Percentiles rank a stretch among this genome's conserved stretches.
These are phyloP conservation scores for Zalaria obscura DNA, from an alignment of 2,329 filamentous ascomycete genomes.

Conservation along the genomic window DNA sequence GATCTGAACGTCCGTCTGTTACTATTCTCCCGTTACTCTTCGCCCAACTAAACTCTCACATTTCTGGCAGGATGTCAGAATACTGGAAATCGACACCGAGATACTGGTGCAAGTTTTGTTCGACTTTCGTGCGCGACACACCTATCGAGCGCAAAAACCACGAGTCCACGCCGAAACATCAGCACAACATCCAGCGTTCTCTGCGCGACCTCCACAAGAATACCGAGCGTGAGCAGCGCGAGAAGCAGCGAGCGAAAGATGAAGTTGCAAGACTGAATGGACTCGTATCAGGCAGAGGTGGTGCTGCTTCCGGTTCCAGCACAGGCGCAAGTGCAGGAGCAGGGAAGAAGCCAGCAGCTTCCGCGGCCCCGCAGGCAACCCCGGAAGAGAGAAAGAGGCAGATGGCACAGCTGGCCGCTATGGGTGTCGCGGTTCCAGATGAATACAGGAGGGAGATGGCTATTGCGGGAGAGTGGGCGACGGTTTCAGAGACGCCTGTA, in stretches of 20 bases:
- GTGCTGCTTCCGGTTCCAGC: slow-evolving; percentile 17
- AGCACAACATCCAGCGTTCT: slow-evolving; percentile 69
- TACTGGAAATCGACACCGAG: slow-evolving; percentile 97
- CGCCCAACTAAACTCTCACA: not conserved
- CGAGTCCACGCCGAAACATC: slow-evolving; percentile 15
- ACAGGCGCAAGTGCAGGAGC: slow-evolving; percentile 17
- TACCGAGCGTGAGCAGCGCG: slow-evolving; percentile 66
- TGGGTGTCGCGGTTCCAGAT: slow-evolving; percentile 76
- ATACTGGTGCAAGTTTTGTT: slow-evolving; percentile 98
- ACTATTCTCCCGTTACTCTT: not conserved
- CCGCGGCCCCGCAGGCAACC: slow-evolving; percentile 29
- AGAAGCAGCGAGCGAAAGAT: slow-evolving; percentile 67
- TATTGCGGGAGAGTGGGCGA: slow-evolving; percentile 78
- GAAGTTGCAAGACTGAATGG: slow-evolving; percentile 81
- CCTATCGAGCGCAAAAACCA: slow-evolving; percentile 59
- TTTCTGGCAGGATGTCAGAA: slow-evolving; percentile 57
- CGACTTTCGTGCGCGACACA: slow-evolving; percentile 79
- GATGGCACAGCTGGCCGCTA: slow-evolving; percentile 70
- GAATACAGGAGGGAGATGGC: slow-evolving; percentile 69
- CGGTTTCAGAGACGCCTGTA: slow-evolving; percentile 37
- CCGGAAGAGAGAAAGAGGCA: slow-evolving; percentile 65
- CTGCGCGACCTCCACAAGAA: slow-evolving; percentile 76
- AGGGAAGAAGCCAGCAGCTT: slow-evolving; percentile 9
- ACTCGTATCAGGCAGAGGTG: slow-evolving; percentile 40
- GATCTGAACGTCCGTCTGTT: no score